Base-by-base conservation (phyloP, 768 basidiomycete species). In the Podaxis sp. region DNA sequence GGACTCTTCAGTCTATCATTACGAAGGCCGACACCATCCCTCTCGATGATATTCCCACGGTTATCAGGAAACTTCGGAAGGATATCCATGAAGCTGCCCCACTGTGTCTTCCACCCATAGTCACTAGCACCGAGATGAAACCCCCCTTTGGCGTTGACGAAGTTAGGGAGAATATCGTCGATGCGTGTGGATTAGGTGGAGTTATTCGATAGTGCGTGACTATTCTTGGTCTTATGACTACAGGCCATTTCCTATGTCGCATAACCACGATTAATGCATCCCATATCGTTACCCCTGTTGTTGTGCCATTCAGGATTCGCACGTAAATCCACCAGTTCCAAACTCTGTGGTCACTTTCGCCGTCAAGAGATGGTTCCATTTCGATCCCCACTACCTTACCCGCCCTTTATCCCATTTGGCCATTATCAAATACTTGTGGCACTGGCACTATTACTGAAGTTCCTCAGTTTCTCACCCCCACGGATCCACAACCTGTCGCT, bases 1-100 rank as follows among this genome's bases (percentile, higher is more conserved):
- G 86, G 71, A 88, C 88, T 0, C 73, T 92, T 1, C 91, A 93
- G 68, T 80, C 89, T 1, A 76, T 93, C 63, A 82, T 92, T 66
- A 92, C 91, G 48, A 92, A 91, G 73, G 81, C 79, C 1, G 90
- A 93, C 71, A 74, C 74, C 3, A 76, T 89, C 4, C 74, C 78
- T 2, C 15, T 65, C 12, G 68, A 72, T 7, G 68, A 77, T 26
- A 72, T 81, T 2, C 63, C 73, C 8, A 63, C 69, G 12, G 73
- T 72, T 0, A 70, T 89, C 33, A 67, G 74, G 28, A 71, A 72
- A 48, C 79, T 89, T 58, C 78, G 75, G 61, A 71, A 76, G 57
- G 78, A 82, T 26, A 85, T 92, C 66, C 84, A 81, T 68, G 75
- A 81, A 19, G 74, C 75, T 0, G 79, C 82, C 6, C 87, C 90